Evolutionary conservation across 306 rosid genomes (phyloP), one percentile per base, ranked within the genome.

Genomic region (Acacia melanoxylon): DNA sequence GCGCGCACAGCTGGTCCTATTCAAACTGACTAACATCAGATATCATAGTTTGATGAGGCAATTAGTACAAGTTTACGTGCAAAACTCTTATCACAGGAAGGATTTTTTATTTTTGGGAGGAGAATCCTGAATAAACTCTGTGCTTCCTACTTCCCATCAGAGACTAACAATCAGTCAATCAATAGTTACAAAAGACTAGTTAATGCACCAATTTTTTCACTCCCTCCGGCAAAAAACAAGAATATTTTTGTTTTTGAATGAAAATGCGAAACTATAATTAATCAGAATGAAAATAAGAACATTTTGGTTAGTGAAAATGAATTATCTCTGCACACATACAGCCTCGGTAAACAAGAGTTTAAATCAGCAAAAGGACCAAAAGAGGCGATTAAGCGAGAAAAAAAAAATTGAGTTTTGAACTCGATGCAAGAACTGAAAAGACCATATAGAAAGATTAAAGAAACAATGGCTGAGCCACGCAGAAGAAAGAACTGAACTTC

Each of bases 261-360:
- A n/a, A n/a, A n/a, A n/a, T n/a, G n/a, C n/a, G n/a, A n/a, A n/a
- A n/a, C n/a, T n/a, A n/a, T n/a, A n/a, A n/a, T n/a, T n/a, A n/a
- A n/a, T n/a, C n/a, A n/a, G n/a, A n/a, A n/a, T n/a, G n/a, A n/a
- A 29, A 73, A 48, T 46, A 37, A 72, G 61, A 48, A 72, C 51
- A 10, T 37, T 68, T 11, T 10, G 74, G 51, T 9, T 24, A 68
- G 48, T 45, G 14, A 68, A n/a, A 40, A 41, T 41, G 74, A 68
- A 68, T 68, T 40, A n/a, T 40, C 24, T 40, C 74, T 1, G 73
- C 48, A 40, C 73, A 20, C 14, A 4, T 40, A 40, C 49, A 68
- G 27, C 74, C 19, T 24, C 74, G 41, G 31, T 40, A n/a, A 25
- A 15, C n/a, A 15, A 46, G 62, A 37, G 40, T 46, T 4, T 16